Evolutionary conservation across 345 rosid species (phyloP), one percentile per base, ranked within the genome.

Genomic region (Garcia nutans): DNA sequence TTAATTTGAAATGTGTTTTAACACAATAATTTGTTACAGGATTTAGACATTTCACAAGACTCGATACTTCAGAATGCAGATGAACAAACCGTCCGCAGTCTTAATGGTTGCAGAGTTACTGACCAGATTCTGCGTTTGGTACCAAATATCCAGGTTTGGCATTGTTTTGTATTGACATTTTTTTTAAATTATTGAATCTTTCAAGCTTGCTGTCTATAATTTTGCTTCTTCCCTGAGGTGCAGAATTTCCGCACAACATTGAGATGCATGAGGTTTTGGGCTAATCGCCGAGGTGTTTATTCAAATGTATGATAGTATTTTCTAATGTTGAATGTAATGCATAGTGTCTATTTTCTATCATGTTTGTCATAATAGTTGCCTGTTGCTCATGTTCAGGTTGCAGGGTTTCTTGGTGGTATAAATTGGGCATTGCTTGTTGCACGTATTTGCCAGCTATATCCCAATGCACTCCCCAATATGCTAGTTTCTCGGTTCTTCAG

Each of bases 381-480:
- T 22, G 4, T 31, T 31, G 26, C 37, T 42, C 26, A 20, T 68
- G 59, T 49, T 70, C 86, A 96, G 99, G 99, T 96, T 85, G 59
- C 97, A 44, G 98, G 99, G 68, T 96, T 96, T 89, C 99, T 96
- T 77, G 99, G 99, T 79, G 99, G 99, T 80, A 89, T 96, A 81
- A 96, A 96, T 59, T 93, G 96, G 98, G 98, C 98, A 42, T 83
- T 96, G 87, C 99, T 96, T 80, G 99, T 93, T 72, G 99, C 98
- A 80, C 95, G 99, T 71, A 96, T 96, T 82, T 96, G 99, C 86
- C 99, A 96, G 78, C 86, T 96, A 52, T 96, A 88, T 83, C 99
- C 99, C 64, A 96, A 96, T 85, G 99, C 98, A 37, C 87, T 90
- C 62, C 98, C 99, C 67, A 93, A 88, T 80, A 93, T 93, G 97